Evolutionary conservation across 169 alveolate genomes (phyloP).

Genomic region (Babesia ovis): DNA sequence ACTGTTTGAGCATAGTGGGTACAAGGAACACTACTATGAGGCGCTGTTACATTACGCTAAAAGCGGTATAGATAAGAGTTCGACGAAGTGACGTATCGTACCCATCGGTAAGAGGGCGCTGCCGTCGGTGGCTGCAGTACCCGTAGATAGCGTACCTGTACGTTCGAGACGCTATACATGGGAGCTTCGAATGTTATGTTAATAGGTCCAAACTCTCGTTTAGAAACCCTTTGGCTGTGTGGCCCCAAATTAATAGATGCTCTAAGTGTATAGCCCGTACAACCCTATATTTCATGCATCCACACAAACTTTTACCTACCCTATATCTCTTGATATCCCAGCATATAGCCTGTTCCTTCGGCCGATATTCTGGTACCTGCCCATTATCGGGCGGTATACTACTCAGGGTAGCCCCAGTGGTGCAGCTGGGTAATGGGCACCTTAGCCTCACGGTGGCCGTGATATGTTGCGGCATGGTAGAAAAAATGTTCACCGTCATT

Average conservation of each 20-base stretch:
- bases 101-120: slow-evolving; percentile 54
- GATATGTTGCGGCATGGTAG: slow-evolving; percentile 46
- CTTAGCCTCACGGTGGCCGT: slow-evolving; percentile 21
- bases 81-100: slow-evolving; percentile 58
- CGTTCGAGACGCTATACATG: slow-evolving; percentile 58
- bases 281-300: slow-evolving; percentile 22
- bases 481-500: slow-evolving; percentile 22
- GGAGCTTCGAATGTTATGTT: slow-evolving; percentile 71
- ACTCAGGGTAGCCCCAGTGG: slow-evolving; percentile 6
- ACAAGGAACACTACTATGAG: slow-evolving; percentile 18
- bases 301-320: no score
- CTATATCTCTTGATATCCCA: slow-evolving; percentile 40
- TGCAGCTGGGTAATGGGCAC: slow-evolving; percentile 40
- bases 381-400: slow-evolving; percentile 3
- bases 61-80: slow-evolving; percentile 55
- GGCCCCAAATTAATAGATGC: slow-evolving; percentile 21
- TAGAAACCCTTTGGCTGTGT: neutral
- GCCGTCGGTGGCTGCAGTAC: slow-evolving; percentile 13
- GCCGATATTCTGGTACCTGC: slow-evolving; percentile 25
- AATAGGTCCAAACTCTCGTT: slow-evolving; percentile 65
- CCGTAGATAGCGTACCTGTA: slow-evolving; percentile 40
- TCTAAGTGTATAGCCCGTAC: slow-evolving; percentile 25
- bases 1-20: slow-evolving; percentile 9
- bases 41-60: slow-evolving; percentile 17
- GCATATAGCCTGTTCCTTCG: slow-evolving; percentile 18